Evolutionary conservation across 768 basidiomycete species (phyloP).

Genomic region (Tulasnella sp.): DNA sequence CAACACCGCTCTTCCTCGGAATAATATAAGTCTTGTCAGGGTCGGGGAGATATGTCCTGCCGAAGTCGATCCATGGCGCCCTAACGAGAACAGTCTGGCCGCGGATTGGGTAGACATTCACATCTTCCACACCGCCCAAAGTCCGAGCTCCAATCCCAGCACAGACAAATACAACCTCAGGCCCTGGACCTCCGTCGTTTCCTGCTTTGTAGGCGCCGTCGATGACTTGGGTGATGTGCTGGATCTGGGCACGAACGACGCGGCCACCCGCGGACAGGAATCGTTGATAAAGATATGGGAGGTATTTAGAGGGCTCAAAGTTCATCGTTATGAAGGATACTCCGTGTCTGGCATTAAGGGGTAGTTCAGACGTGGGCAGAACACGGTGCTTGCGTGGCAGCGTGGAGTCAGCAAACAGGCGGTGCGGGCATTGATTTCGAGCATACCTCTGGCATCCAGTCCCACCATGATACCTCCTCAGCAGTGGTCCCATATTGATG

Average conservation of each 20-base stretch:
- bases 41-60: conserved; percentile 35
- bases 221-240: conserved; percentile 61
- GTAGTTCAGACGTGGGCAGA: conserved; percentile 27
- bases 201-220: conserved; percentile 38
- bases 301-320: conserved; percentile 53
- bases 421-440: not conserved
- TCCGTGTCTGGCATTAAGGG: conserved; percentile 37
- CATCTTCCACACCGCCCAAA: conserved; percentile 44
- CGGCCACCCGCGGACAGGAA: conserved; percentile 54
- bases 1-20: conserved; percentile 46
- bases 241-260: conserved; percentile 46
- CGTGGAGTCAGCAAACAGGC: not conserved
- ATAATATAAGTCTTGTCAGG: conserved; percentile 53
- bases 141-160: conserved; percentile 50
- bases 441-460: conserved; percentile 29
- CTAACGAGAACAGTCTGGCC: conserved; percentile 31
- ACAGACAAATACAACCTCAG: conserved; percentile 56
- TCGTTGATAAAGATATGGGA: conserved; percentile 50
- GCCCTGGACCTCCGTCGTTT: conserved; percentile 11
- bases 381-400: conserved; percentile 7
- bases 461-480: not conserved
- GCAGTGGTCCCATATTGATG: conserved; percentile 6
- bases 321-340: conserved; percentile 55
- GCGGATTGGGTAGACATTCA: conserved; percentile 22
- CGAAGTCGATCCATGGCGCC: conserved; percentile 45